These are phyloP conservation scores for Capillidium heterosporum DNA, from an alignment of 371 early-diverging fungal species.

Conservation along the genomic window DNA sequence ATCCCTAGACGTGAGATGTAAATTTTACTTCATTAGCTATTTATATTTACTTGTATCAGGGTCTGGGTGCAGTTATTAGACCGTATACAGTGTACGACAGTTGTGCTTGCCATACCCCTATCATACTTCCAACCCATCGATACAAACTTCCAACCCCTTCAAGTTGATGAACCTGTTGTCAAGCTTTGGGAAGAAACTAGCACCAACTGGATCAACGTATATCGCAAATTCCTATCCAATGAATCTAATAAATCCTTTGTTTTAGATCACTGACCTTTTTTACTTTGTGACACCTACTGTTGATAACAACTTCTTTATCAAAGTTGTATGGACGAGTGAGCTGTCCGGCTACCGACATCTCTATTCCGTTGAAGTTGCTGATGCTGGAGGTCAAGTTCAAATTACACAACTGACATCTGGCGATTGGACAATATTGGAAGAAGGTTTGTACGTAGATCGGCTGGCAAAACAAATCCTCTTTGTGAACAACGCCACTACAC, in stretches of 20 bases:
- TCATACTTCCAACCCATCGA: constrained; percentile 16
- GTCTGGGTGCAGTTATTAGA: constrained; percentile 53
- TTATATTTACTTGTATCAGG: constrained; percentile 12
- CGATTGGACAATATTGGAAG: no score
- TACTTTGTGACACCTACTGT: constrained; percentile 17
- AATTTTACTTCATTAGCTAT: not conserved
- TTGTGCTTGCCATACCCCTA: constrained; percentile 24
- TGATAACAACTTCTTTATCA: constrained; percentile 10
- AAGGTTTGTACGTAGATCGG: no score
- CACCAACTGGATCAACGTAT: not conserved
- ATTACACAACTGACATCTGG: no score
- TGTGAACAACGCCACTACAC: no score
- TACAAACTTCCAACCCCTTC: not conserved
- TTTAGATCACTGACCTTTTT: constrained; percentile 24
- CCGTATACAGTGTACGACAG: constrained; percentile 34
- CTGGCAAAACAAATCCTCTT: no score
- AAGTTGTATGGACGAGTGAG: constrained; percentile 45
- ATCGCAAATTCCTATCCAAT: no score
- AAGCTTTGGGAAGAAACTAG: not conserved
- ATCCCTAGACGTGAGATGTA: constrained; percentile 36
- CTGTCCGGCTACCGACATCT: constrained; percentile 47
- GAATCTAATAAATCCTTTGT: not conserved
- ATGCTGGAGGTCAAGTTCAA: no score
- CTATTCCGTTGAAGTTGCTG: constrained; percentile 30
- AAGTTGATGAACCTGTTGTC: no score